A percentile compares a stretch with the other conserved stretches of the same genome.
These are phyloP conservation scores for Cornus suecica DNA, from an alignment of 148 eudicot genomes.

Conservation along the genomic window DNA sequence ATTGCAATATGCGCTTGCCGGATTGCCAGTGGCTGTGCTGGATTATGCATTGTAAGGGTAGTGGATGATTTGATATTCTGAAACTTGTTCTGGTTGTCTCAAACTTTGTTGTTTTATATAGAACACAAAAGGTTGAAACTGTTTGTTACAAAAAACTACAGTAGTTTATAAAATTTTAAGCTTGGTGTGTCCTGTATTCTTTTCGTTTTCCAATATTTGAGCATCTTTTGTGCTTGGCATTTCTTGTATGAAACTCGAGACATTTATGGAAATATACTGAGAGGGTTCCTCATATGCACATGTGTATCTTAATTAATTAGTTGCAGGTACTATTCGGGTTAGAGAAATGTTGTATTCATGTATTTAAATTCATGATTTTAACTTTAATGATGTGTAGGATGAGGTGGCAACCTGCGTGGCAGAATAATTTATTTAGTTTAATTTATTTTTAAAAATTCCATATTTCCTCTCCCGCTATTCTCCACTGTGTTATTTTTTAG, in stretches of 20 bases:
- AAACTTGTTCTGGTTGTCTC: not conserved
- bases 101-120: no score
- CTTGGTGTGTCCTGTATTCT: not conserved
- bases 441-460: no score
- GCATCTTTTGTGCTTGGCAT: not conserved
- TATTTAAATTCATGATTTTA: no score
- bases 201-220: not conserved
- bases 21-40: not conserved
- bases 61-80: not conserved
- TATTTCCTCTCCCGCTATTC: no score
- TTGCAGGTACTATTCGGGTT: no score
- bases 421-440: no score
- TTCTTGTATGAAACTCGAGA: not conserved
- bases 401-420: no score
- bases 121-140: not conserved
- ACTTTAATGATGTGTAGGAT: no score
- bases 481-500: no score
- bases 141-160: not conserved
- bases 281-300: not conserved
- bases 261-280: not conserved
- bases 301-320: not conserved
- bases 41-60: not conserved
- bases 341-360: no score
- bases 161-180: not conserved
- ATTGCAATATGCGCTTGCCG: conserved; percentile 26